Percentiles rank a stretch among this genome's conserved stretches.
phyloP scores from a whole-genome alignment of 306 rosid genomes.

The Castanospermum australe region DNA sequence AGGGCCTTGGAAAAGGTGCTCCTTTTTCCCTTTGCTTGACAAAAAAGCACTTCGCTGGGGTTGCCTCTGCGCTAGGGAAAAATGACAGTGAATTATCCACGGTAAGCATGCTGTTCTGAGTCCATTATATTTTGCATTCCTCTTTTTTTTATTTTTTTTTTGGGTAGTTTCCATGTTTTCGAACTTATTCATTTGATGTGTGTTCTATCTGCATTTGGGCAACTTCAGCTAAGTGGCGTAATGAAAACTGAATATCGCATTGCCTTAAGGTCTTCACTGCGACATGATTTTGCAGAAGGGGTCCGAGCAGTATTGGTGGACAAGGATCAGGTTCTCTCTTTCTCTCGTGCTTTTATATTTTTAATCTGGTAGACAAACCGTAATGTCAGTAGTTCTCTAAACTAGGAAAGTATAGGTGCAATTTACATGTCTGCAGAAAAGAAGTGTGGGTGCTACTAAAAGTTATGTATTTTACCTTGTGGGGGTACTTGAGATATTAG shows the following conservation, averaged over 20 bases:
- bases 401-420: neutral
- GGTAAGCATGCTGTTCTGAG: slow-evolving; percentile 44
- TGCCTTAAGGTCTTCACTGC: slow-evolving; percentile 80
- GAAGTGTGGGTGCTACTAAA: neutral
- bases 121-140: neutral
- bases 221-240: slow-evolving; percentile 67
- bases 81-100: slow-evolving; percentile 57
- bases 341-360: slow-evolving; percentile 1
- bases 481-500: neutral
- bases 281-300: slow-evolving; percentile 89
- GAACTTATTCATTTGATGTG: neutral
- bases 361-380: slow-evolving; percentile 6
- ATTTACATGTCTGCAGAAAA: slow-evolving; percentile 13
- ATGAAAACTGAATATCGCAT: slow-evolving; percentile 92
- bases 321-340: slow-evolving; percentile 83
- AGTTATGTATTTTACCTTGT: neutral
- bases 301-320: slow-evolving; percentile 95
- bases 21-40: slow-evolving; percentile 94
- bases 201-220: slow-evolving; percentile 17
- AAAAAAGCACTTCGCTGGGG: slow-evolving; percentile 68
- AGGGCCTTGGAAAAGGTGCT: slow-evolving; percentile 87
- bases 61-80: slow-evolving; percentile 70
- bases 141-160: neutral
- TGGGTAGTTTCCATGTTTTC: neutral
- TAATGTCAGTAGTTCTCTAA: neutral